phyloP scores from a whole-genome alignment of 2,329 filamentous ascomycete species.

The Chrysoporthe deuterocubensis region DNA sequence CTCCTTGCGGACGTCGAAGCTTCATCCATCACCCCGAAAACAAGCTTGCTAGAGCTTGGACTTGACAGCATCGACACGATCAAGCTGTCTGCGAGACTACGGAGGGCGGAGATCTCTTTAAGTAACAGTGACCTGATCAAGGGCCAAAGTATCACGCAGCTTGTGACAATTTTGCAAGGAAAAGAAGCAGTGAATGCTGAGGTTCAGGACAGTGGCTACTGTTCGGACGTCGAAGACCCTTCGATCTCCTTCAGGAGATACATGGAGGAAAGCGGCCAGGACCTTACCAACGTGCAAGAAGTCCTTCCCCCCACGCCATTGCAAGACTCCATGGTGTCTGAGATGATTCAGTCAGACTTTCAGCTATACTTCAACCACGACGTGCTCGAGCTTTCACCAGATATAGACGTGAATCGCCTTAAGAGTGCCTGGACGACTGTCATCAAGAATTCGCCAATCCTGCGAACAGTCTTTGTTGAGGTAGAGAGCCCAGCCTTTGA shows the following conservation, averaged over 20 bases:
- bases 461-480: constrained; percentile 74
- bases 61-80: constrained; percentile 93
- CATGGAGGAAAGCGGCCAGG: constrained; percentile 40
- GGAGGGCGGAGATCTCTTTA: constrained; percentile 61
- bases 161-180: constrained; percentile 45
- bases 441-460: constrained; percentile 65
- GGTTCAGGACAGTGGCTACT: constrained; percentile 21
- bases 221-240: constrained; percentile 32
- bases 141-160: constrained; percentile 67
- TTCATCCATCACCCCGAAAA: constrained; percentile 57
- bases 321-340: constrained; percentile 84
- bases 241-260: constrained; percentile 43
- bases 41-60: constrained; percentile 79
- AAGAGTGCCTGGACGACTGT: constrained; percentile 65
- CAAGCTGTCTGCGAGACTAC: constrained; percentile 76
- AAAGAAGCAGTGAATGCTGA: constrained; percentile 12
- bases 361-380: constrained; percentile 86
- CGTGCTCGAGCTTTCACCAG: constrained; percentile 62
- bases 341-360: constrained; percentile 78
- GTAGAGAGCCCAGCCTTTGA: constrained; percentile 64
- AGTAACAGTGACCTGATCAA: constrained; percentile 80
- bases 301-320: constrained; percentile 79
- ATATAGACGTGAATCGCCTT: constrained; percentile 61
- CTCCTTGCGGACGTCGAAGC: constrained; percentile 58
- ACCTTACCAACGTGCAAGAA: constrained; percentile 52